Percentiles rank a stretch among this genome's conserved stretches.
Evolutionary conservation across 2,329 filamentous ascomycete species (phyloP).

Genomic region (Fusarium zealandicum): DNA sequence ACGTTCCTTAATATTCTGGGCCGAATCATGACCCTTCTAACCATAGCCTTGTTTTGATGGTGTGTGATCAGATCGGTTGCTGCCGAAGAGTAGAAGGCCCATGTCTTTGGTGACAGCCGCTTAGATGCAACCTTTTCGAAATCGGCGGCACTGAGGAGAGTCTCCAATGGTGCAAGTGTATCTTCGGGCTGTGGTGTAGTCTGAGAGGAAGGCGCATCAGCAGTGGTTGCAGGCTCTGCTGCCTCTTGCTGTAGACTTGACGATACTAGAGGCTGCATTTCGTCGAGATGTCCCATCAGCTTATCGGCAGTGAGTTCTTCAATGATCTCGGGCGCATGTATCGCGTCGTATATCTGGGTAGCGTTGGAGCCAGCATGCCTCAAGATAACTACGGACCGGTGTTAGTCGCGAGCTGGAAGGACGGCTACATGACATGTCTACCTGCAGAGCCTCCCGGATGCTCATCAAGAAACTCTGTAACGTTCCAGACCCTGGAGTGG

Average conservation of each 20-base stretch:
- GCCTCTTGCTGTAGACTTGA: too few species aligned
- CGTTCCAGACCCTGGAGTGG: slow-evolving; percentile 72
- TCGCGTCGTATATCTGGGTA: slow-evolving; percentile 57
- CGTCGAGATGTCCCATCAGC: slow-evolving; percentile 57
- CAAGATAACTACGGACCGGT: slow-evolving; percentile 51
- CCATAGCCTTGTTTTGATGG: slow-evolving; percentile 56
- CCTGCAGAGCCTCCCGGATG: slow-evolving; percentile 50
- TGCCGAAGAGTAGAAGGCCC: slow-evolving; percentile 63
- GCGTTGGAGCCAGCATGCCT: slow-evolving; percentile 62
- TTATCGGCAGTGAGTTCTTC: slow-evolving; percentile 53
- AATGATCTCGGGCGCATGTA: slow-evolving; percentile 56
- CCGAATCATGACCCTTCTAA: slow-evolving; percentile 59
- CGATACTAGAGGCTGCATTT: too few species aligned
- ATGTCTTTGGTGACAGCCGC: slow-evolving; percentile 55
- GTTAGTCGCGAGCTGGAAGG: neutral
- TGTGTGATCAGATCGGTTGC: slow-evolving; percentile 60
- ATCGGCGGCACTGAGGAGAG: slow-evolving; percentile 58
- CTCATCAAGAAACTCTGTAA: slow-evolving; percentile 66
- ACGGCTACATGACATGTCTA: neutral
- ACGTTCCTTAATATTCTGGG: slow-evolving; percentile 59
- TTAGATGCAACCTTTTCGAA: slow-evolving; percentile 57
- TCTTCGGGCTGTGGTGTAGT: neutral
- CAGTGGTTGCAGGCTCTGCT: too few species aligned
- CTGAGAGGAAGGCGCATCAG: too few species aligned
- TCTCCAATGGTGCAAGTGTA: slow-evolving; percentile 50